These are phyloP conservation scores for Camelina laxa DNA, from an alignment of 345 rosid species.

Conservation along the genomic window DNA sequence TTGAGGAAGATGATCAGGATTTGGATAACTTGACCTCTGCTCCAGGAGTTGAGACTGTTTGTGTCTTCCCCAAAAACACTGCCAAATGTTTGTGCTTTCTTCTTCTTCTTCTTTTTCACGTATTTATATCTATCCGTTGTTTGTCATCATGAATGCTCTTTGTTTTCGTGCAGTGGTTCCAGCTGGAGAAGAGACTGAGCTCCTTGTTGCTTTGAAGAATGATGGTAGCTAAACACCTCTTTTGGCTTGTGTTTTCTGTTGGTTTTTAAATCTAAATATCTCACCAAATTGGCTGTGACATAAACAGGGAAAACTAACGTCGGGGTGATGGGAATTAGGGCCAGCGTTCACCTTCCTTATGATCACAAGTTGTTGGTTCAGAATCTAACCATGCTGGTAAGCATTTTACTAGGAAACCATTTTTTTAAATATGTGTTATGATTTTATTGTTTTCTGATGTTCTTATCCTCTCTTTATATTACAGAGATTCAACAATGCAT, in stretches of 20 bases:
- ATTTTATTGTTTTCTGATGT: conserved; percentile 20
- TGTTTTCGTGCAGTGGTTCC: conserved; percentile 63
- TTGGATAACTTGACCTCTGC: conserved; percentile 66
- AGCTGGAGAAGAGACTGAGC: conserved; percentile 88
- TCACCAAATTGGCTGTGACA: conserved; percentile 27
- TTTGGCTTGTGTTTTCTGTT: not conserved
- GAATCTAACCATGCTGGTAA: conserved; percentile 86
- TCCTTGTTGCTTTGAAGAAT: conserved; percentile 84
- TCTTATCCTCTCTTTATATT: conserved; percentile 18
- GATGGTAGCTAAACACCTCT: conserved; percentile 59
- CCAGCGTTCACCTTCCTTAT: conserved; percentile 86
- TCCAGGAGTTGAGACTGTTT: conserved; percentile 71
- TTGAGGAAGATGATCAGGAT: conserved; percentile 67
- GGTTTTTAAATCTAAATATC: not conserved
- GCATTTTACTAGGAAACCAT: not conserved
- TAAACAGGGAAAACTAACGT: conserved; percentile 64
- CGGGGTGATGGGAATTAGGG: conserved; percentile 81
- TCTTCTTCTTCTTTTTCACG: not conserved
- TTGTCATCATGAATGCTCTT: not conserved
- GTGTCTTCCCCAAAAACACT: conserved; percentile 83
- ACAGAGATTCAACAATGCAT: conserved; percentile 88
- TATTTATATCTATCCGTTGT: not conserved
- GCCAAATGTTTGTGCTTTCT: conserved; percentile 57
- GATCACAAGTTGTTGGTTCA: conserved; percentile 82
- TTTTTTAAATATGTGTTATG: not conserved